Evolutionary conservation across 176 grass and related monocot species (phyloP).

Genomic region (Eleusine indica): DNA sequence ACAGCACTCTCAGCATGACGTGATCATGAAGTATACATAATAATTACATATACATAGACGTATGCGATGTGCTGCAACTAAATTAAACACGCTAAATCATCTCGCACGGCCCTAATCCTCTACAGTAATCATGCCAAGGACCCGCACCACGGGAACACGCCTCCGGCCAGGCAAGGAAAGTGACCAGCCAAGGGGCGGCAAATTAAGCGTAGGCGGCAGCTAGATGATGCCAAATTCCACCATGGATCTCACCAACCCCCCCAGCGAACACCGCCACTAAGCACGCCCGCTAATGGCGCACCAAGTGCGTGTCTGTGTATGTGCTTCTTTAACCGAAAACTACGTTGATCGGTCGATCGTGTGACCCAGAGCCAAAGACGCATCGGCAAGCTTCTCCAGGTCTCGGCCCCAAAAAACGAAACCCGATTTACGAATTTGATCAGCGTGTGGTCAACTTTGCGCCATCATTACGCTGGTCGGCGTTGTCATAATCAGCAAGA

Average conservation of each 20-base stretch:
- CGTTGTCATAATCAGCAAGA: neutral
- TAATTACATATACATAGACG: neutral
- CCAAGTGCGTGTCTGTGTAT: neutral
- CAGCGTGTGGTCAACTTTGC: conserved; percentile 36
- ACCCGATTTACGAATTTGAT: neutral
- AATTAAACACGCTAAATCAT: neutral
- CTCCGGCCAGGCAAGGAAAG: neutral
- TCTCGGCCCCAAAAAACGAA: neutral
- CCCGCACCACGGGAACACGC: conserved; percentile 30
- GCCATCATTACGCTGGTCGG: conserved; percentile 30
- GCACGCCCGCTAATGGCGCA: conserved; percentile 61
- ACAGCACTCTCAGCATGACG: conserved; percentile 48
- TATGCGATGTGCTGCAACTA: neutral
- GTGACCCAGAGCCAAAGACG: neutral
- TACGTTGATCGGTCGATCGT: conserved; percentile 19
- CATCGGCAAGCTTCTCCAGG: neutral
- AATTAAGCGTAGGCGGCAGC: neutral
- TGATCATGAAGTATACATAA: conserved; percentile 43
- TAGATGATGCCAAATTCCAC: conserved; percentile 16
- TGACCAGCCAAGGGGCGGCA: neutral
- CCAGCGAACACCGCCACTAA: conserved; percentile 37
- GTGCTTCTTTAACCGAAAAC: conserved; percentile 52
- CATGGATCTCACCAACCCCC: conserved; percentile 25
- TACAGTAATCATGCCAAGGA: conserved; percentile 41
- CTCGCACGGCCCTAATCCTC: conserved; percentile 22